Evolutionary conservation across 1,139 yeast species (phyloP), one percentile per base, ranked within the genome.

Genomic region (Candida sojae): DNA sequence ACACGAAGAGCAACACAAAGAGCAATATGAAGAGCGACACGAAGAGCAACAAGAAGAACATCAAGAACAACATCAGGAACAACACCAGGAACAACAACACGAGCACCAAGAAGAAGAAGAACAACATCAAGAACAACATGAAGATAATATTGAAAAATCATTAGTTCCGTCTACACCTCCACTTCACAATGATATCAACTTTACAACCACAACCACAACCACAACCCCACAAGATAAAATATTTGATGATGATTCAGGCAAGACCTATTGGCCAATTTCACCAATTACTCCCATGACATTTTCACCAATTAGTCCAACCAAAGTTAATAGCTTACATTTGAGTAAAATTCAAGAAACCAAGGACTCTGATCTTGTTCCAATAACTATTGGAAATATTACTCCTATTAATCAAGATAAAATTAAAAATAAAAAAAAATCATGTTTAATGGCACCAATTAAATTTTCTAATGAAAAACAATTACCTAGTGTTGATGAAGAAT

Each of bases 191-290:
- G 5, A 32, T 12, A 11, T 8, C 35, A 17, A 17, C 8, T 8
- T 12, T 17, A 7, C 37, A 7, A 13, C 23, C 23, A 12, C 37
- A 7, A 23, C 38, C 12, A 17, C 28, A 3, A 5, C 26, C 26
- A 17, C 42, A 35, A 17, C 42, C 34, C 42, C 42, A 9, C n/a
- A 39, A 31, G 42, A 39, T 30, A 30, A 9, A 12, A 39, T 39
- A 17, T 39, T 39, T 39, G 42, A 39, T 39, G 42, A 39, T 10
- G n/a, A 13, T 10, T 17, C 35, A 5, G 9, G 9, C 10, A 30
- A 30, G 4, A 30, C 13, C 7, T n/a, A 21, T 6, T 17, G 6
- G 12, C 10, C 30, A 2, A 12, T 38, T 10, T 40, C 43, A 2
- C 43, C 43, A n/a, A 26, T 25, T 13, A 40, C 43, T n/a, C 43